phyloP scores from a whole-genome alignment of 768 basidiomycete species.

The Mrakia gelida region DNA sequence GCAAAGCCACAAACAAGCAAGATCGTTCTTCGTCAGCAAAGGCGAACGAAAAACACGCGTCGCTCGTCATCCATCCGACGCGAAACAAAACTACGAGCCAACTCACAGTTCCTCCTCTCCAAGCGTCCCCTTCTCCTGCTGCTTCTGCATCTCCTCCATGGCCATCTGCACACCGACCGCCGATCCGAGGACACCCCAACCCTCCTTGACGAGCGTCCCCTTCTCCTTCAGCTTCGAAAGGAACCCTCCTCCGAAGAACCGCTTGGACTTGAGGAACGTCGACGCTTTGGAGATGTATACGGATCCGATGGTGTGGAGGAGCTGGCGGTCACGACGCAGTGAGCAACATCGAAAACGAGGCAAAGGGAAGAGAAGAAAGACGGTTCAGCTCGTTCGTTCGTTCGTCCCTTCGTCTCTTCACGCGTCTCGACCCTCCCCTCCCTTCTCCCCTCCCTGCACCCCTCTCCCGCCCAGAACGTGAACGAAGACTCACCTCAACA shows the following conservation, averaged over 20 bases:
- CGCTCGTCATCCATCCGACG: background rate
- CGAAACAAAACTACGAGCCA: background rate
- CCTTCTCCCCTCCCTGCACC: background rate
- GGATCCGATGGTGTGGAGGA: slow-evolving; percentile 82
- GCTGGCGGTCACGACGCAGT: slow-evolving; percentile 46
- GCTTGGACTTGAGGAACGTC: slow-evolving; percentile 83
- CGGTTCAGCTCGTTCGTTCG: background rate
- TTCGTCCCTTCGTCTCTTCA: background rate
- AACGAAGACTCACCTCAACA: slow-evolving; percentile 68
- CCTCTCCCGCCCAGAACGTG: no score
- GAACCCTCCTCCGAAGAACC: slow-evolving; percentile 78
- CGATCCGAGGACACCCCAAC: slow-evolving; percentile 93
- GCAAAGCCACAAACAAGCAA: background rate
- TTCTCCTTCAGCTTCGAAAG: slow-evolving; percentile 75
- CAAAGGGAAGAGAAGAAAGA: background rate
- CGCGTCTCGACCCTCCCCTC: background rate
- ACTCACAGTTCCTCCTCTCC: slow-evolving; percentile 41
- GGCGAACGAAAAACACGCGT: background rate
- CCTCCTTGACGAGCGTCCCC: slow-evolving; percentile 85
- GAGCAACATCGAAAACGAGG: background rate
- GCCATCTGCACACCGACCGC: slow-evolving; percentile 78
- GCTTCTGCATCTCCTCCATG: slow-evolving; percentile 87
- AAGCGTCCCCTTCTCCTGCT: slow-evolving; percentile 68
- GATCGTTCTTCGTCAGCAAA: no score
- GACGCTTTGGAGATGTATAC: slow-evolving; percentile 92